Conservation (phyloP, 495 filamentous ascomycete species). For the Parmelia sp. region DNA sequence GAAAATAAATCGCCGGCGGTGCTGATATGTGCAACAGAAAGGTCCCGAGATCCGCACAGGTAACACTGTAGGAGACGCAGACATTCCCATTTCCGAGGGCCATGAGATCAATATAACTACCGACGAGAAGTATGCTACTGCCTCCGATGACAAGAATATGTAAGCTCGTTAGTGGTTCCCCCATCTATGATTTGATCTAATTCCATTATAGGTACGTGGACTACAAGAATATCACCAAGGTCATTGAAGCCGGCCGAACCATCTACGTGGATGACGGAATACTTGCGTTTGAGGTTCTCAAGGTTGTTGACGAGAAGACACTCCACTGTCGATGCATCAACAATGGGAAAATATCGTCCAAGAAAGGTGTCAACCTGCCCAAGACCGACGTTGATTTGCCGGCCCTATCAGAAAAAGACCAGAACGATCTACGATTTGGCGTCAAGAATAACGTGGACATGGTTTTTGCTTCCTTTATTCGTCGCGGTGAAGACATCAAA, state of each 20-base stretch:
- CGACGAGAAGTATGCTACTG: conserved; percentile 85
- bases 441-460: conserved; percentile 98
- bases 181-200: background rate
- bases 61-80: conserved; percentile 76
- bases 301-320: conserved; percentile 82
- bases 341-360: conserved; percentile 96
- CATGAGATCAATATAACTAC: conserved; percentile 89
- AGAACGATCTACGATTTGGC: conserved; percentile 84
- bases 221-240: conserved; percentile 99
- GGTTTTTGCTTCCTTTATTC: conserved; percentile 98
- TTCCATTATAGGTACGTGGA: conserved; percentile 72
- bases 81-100: conserved; percentile 80
- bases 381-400: conserved; percentile 98
- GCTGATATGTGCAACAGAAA: conserved; percentile 48
- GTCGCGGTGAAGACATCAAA: conserved; percentile 81
- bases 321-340: conserved; percentile 78
- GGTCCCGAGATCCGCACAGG: conserved; percentile 97
- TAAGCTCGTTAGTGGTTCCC: conserved; percentile 40
- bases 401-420: conserved; percentile 97
- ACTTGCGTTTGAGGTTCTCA: conserved; percentile 86
- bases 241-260: conserved; percentile 84
- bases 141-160: conserved; percentile 87
- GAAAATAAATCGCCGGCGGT: background rate
- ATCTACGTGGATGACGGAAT: conserved; percentile 99
- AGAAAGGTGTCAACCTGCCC: conserved; percentile 97